A percentile compares a stretch with the other conserved stretches of the same genome.
These are phyloP conservation scores for Groenewaldozyma salmanticensis DNA, from an alignment of 805 yeast species.

Conservation along the genomic window DNA sequence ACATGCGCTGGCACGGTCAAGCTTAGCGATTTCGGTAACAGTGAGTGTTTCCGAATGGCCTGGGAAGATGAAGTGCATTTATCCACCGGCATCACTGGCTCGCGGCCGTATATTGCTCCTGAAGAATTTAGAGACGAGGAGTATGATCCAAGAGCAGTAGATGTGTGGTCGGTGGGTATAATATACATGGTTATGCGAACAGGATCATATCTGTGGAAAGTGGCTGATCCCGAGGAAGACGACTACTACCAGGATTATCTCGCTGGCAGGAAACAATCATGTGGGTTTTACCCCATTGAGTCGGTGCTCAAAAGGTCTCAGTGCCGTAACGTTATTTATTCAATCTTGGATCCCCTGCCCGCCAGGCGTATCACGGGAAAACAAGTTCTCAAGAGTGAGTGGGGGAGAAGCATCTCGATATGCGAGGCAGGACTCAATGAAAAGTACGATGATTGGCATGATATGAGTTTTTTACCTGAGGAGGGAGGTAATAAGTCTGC, in stretches of 20 bases:
- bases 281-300: constrained; percentile 91
- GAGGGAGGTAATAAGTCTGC: too few species aligned
- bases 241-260: constrained; percentile 71
- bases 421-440: constrained; percentile 54
- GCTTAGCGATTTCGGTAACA: constrained; percentile 82
- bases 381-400: constrained; percentile 84
- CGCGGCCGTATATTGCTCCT: constrained; percentile 88
- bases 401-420: constrained; percentile 84
- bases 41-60: constrained; percentile 81
- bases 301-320: constrained; percentile 62
- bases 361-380: constrained; percentile 76
- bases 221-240: constrained; percentile 65
- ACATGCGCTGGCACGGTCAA: constrained; percentile 57
- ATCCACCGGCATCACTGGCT: constrained; percentile 71
- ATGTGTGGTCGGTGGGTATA: constrained; percentile 84
- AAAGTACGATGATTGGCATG: constrained; percentile 25
- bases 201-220: constrained; percentile 86
- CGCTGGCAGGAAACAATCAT: constrained; percentile 65
- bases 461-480: constrained; percentile 4
- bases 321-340: constrained; percentile 87
- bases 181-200: constrained; percentile 75
- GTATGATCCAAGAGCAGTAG: constrained; percentile 73
- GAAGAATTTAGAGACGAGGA: constrained; percentile 57
- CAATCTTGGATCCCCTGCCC: constrained; percentile 88
- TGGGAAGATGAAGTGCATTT: constrained; percentile 73